Conservation (phyloP, 306 rosid genomes). For the Dryas alaskensis region DNA sequence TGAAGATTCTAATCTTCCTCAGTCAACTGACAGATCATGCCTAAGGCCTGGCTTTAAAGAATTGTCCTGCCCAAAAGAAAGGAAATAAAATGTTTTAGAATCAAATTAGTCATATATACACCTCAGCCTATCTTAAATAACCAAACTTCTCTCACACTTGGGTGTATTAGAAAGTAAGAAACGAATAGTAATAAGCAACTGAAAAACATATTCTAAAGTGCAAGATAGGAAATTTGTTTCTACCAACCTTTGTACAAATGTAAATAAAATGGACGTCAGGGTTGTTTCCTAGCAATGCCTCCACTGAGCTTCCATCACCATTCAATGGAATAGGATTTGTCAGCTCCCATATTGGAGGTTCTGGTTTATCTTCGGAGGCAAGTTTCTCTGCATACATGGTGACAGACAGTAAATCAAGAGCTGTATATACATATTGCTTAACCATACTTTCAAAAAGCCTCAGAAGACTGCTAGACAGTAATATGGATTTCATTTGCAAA, state of each 20-base stretch:
- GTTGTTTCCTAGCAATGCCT: conserved; percentile 56
- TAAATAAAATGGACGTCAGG: conserved; percentile 77
- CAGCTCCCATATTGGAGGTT: conserved; percentile 62
- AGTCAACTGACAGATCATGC: conserved; percentile 15
- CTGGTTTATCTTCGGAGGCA: conserved; percentile 44
- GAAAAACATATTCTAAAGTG: background rate
- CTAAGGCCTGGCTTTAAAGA: conserved; percentile 9
- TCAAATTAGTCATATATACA: background rate
- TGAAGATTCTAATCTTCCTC: conserved; percentile 7
- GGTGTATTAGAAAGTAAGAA: background rate
- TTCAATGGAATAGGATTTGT: conserved; percentile 65
- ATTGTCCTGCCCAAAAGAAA: conserved; percentile 8
- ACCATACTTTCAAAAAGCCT: no score
- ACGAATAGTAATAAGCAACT: background rate
- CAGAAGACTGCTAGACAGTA: background rate
- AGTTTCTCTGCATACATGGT: conserved; percentile 57
- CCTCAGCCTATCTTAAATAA: background rate
- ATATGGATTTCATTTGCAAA: background rate
- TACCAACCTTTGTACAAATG: conserved; percentile 63
- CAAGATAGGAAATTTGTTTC: conserved; percentile 13
- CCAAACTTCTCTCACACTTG: background rate
- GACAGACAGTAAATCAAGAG: background rate
- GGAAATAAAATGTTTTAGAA: background rate
- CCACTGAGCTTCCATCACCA: conserved; percentile 58
- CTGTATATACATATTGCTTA: background rate